Conservation (phyloP, 169 alveolate species). For the Plasmodium knowlesi region DNA sequence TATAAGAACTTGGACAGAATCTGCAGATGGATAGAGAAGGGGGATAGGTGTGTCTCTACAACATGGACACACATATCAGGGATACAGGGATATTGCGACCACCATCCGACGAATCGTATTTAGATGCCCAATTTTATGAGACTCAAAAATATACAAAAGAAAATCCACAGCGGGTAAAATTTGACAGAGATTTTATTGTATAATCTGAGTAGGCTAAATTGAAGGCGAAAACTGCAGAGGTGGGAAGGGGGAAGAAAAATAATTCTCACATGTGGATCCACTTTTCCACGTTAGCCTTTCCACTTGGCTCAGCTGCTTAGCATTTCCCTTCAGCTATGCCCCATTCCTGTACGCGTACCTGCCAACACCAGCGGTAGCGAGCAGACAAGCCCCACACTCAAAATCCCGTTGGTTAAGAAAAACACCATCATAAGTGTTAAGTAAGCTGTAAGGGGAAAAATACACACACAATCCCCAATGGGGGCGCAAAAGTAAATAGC, state of each 20-base stretch:
- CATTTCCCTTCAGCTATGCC: not conserved
- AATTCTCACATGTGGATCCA: not conserved
- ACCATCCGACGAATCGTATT: not conserved
- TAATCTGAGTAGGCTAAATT: conserved; percentile 31
- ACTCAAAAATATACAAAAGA: conserved; percentile 19
- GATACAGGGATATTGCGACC: not conserved
- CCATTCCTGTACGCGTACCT: not conserved
- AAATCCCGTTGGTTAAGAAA: conserved; percentile 53
- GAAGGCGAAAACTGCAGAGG: conserved; percentile 23
- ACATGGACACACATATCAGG: not conserved
- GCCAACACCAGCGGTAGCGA: conserved; percentile 65
- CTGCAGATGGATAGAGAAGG: not conserved
- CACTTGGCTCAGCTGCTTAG: not conserved
- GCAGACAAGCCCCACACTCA: conserved; percentile 41
- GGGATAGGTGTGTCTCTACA: not conserved
- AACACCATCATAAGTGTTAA: conserved; percentile 15
- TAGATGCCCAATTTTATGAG: not conserved
- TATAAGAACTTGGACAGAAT: conserved; percentile 24
- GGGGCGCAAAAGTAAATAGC: not conserved
- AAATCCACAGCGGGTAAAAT: conserved; percentile 27
- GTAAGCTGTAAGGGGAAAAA: conserved; percentile 17
- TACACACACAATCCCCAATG: not conserved
- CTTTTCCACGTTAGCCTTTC: not conserved
- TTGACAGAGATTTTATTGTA: conserved; percentile 12
- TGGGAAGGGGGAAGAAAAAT: not conserved